Evolutionary conservation across 495 filamentous ascomycete species (phyloP), one percentile per base, ranked within the genome.

Genomic region (Neurospora sp.): DNA sequence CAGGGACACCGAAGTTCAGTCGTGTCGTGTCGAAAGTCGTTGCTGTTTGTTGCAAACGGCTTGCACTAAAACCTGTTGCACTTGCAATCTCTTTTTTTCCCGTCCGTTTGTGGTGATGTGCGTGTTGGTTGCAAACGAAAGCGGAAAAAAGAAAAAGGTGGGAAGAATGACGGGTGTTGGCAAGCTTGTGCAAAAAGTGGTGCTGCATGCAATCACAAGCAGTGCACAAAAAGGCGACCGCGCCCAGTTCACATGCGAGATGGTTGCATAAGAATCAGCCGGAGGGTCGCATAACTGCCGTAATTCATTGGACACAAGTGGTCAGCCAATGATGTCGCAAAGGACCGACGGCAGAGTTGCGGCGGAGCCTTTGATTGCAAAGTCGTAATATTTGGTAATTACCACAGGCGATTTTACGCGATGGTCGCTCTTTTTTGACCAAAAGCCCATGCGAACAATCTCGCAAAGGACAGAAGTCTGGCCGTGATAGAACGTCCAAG

Each of bases 231-330:
- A 35, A 62, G 23, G 54, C 54, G 54, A 62, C 54, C 2, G 48
- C 48, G 48, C 23, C 48, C 48, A 9, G 54, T 35, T 62, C 54
- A 62, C 54, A 62, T 35, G 54, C 27, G 27, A 62, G 54, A 62
- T 62, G 27, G 54, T 62, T 35, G 54, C 54, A 62, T 62, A 62
- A 62, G 54, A 42, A 72, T 62, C 40, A 72, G 75, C 72, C 39
- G 62, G 44, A 40, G 27, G 59, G 71, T 69, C 72, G 76, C 77
- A 77, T 46, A 48, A 74, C 72, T 78, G 78, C 74, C 76, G 74
- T 69, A 72, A 59, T 69, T 69, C 71, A 73, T 77, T 70, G 70
- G 62, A 39, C 69, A 70, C 69, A 38, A 38, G 35, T 18, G 35
- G 35, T 46, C 54, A 35, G 54, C 54, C 54, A 35, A 62, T 35